Percentiles rank a stretch among this genome's conserved stretches.
phyloP scores from a whole-genome alignment of 768 basidiomycete genomes.

The Amylocystis lapponica region DNA sequence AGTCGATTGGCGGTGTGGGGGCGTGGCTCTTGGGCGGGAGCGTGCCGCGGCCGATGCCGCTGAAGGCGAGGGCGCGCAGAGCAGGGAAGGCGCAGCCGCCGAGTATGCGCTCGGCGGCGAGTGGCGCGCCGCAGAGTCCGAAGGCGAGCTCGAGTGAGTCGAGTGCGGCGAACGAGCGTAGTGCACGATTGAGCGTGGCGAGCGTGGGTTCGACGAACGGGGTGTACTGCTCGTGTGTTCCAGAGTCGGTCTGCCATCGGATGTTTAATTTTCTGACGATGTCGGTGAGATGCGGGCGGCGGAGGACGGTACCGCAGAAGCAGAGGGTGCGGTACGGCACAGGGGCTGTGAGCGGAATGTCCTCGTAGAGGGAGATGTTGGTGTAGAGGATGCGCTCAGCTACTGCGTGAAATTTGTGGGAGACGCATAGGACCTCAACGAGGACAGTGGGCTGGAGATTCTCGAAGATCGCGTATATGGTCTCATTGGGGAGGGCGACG shows the following conservation, averaged over 20 bases:
- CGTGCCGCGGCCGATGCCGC: slow-evolving; percentile 29
- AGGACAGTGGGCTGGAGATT: slow-evolving; percentile 28
- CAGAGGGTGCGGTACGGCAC: slow-evolving; percentile 34
- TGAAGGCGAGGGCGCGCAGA: slow-evolving; percentile 27
- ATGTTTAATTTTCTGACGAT: slow-evolving; percentile 42
- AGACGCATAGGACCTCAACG: slow-evolving; percentile 37
- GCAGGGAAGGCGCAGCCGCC: slow-evolving; percentile 22
- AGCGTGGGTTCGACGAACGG: slow-evolving; percentile 19
- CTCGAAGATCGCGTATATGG: slow-evolving; percentile 43
- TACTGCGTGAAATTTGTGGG: slow-evolving; percentile 37
- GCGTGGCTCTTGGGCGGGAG: slow-evolving; percentile 32
- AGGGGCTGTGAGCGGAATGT: slow-evolving; percentile 36
- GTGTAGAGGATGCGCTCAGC: slow-evolving; percentile 58
- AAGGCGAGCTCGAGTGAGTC: slow-evolving; percentile 54
- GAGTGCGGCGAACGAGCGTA: slow-evolving; percentile 38
- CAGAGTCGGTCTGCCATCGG: slow-evolving; percentile 45
- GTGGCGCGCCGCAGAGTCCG: slow-evolving; percentile 40
- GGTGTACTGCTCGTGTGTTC: slow-evolving; percentile 20
- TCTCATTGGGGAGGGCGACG: slow-evolving; percentile 47
- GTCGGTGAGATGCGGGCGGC: slow-evolving; percentile 41
- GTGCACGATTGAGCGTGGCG: slow-evolving; percentile 28
- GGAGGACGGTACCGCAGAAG: slow-evolving; percentile 49
- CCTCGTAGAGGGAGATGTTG: slow-evolving; percentile 43
- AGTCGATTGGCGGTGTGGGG: slow-evolving; percentile 18
- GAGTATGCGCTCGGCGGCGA: slow-evolving; percentile 15